A percentile compares a stretch with the other conserved stretches of the same genome.
Conservation (phyloP, 306 rosid species). For the Prunus campanulata region DNA sequence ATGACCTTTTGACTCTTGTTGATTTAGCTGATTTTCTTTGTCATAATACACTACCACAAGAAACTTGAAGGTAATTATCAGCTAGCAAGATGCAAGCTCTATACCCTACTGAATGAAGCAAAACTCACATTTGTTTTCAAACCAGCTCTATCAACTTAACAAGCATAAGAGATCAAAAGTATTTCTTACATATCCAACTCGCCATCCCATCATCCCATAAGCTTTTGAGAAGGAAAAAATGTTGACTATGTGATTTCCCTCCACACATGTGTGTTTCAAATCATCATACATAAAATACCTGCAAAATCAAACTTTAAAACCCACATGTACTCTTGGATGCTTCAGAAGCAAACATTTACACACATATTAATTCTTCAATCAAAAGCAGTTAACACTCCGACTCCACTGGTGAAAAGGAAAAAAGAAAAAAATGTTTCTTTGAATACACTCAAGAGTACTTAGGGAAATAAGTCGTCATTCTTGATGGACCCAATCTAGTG, state of each 20-base stretch:
- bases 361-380: neutral
- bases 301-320: slow-evolving; percentile 19
- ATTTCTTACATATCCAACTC: slow-evolving; percentile 90
- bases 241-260: slow-evolving; percentile 85
- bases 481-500: neutral
- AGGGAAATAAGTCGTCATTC: neutral
- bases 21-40: no score
- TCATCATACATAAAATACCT: slow-evolving; percentile 96
- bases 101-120: neutral
- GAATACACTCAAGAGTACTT: neutral
- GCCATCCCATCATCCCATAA: slow-evolving; percentile 99
- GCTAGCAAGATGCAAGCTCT: neutral
- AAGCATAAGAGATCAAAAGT: neutral
- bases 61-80: neutral
- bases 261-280: slow-evolving; percentile 76
- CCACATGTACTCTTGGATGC: neutral
- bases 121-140: neutral
- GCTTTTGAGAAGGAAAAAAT: slow-evolving; percentile 95
- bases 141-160: neutral
- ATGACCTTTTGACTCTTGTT: no score
- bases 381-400: neutral
- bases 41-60: neutral
- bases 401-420: neutral
- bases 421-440: neutral
- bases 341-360: neutral